A percentile compares a stretch with the other conserved stretches of the same genome.
Conservation (phyloP, 1,139 yeast genomes). For the Groenewaldozyma sp. region DNA sequence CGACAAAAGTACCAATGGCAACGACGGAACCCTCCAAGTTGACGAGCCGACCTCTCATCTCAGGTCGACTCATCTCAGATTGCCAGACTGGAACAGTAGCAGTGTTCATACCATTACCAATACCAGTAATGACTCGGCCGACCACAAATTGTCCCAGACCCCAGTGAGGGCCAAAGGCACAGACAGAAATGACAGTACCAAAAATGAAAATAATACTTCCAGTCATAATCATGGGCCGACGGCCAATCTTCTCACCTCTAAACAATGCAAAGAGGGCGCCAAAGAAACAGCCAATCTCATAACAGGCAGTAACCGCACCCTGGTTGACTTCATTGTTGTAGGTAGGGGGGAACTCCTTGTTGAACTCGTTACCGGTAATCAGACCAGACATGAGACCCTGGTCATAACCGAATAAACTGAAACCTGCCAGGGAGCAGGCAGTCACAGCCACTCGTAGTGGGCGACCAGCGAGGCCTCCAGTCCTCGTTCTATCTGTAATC, state of each 20-base stretch:
- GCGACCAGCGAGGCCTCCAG: conserved; percentile 35
- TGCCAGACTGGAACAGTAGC: conserved; percentile 82
- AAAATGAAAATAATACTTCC: conserved; percentile 43
- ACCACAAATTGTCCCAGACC: conserved; percentile 60
- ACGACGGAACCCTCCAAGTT: conserved; percentile 64
- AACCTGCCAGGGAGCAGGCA: conserved; percentile 49
- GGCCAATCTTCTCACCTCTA: conserved; percentile 27
- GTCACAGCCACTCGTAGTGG: conserved; percentile 42
- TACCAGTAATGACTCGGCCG: conserved; percentile 69
- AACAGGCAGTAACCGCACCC: conserved; percentile 69
- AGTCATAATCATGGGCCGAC: conserved; percentile 37
- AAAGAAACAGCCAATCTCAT: conserved; percentile 69
- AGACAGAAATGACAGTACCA: conserved; percentile 51
- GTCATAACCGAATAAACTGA: conserved; percentile 67
- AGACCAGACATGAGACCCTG: conserved; percentile 70
- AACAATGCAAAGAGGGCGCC: conserved; percentile 61
- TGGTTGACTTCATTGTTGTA: conserved; percentile 29
- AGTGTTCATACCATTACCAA: conserved; percentile 73
- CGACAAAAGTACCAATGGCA: conserved; percentile 63
- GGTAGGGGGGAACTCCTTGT: conserved; percentile 43
- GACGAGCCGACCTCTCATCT: conserved; percentile 65
- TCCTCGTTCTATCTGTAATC: conserved; percentile 22
- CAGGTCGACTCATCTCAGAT: conserved; percentile 67
- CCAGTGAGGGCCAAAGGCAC: conserved; percentile 59
- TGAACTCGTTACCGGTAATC: conserved; percentile 53